Conservation (phyloP, 2,329 filamentous ascomycete genomes). For the Alternaria sp. region DNA sequence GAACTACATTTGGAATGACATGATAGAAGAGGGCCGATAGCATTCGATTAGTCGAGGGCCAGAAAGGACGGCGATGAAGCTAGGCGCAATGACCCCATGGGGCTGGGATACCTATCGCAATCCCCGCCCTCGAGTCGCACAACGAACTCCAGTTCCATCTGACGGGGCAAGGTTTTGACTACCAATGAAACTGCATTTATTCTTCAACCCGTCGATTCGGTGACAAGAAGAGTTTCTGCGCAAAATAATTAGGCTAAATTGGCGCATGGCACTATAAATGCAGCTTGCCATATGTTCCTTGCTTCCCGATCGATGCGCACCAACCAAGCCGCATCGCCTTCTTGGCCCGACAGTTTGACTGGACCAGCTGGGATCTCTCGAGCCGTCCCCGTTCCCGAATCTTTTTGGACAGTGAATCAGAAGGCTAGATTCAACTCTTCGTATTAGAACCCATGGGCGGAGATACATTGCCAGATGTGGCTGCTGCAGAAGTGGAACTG, state of each 20-base stretch:
- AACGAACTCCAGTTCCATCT: neutral
- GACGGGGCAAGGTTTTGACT: neutral
- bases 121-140: neutral
- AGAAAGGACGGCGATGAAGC: constrained; percentile 3
- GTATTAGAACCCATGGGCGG: neutral
- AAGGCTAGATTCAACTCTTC: constrained; percentile 1
- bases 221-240: neutral
- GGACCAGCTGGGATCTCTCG: neutral
- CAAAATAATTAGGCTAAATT: neutral
- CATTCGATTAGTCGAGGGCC: constrained; percentile 5
- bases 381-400: constrained; percentile 9
- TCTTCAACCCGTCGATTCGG: neutral
- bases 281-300: constrained; percentile 9
- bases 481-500: neutral
- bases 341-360: constrained; percentile 1
- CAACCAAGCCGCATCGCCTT: constrained; percentile 8
- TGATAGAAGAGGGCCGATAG: neutral
- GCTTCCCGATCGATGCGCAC: neutral
- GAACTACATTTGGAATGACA: constrained; percentile 1
- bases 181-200: neutral
- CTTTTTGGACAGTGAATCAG: neutral
- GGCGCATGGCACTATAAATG: neutral
- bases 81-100: constrained; percentile 15
- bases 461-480: constrained; percentile 3
- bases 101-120: constrained; percentile 4